These are phyloP conservation scores for Zygotorulaspora chibaensis DNA, from an alignment of 805 yeast genomes.

Conservation along the genomic window DNA sequence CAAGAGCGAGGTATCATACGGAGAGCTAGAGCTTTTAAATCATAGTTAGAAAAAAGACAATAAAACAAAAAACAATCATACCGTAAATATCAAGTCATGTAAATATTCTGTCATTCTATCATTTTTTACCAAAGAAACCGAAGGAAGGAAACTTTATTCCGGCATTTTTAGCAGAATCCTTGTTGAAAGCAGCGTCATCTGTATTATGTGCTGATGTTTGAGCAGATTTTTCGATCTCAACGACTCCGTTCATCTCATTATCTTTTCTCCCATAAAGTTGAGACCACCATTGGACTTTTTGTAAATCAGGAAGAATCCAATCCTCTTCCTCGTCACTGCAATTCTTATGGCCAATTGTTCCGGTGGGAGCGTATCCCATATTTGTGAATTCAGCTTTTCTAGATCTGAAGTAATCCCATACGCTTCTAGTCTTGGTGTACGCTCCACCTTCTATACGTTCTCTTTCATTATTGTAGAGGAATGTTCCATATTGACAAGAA, in stretches of 20 bases:
- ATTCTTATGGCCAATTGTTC: conserved; percentile 28
- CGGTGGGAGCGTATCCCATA: conserved; percentile 35
- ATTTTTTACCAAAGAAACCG: conserved; percentile 24
- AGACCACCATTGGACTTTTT: conserved; percentile 76
- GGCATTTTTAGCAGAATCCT: conserved; percentile 7
- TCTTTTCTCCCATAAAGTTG: conserved; percentile 75
- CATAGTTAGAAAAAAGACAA: too few relatives aligned
- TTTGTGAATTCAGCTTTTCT: conserved; percentile 67
- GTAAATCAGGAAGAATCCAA: conserved; percentile 48
- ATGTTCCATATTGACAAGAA: conserved; percentile 94
- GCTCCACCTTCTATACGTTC: conserved; percentile 50
- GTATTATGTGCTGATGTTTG: neutral
- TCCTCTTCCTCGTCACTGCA: conserved; percentile 27
- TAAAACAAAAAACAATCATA: too few relatives aligned
- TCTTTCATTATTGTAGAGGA: conserved; percentile 67
- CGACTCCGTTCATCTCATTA: conserved; percentile 51
- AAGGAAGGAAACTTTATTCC: conserved; percentile 21
- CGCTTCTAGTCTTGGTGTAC: conserved; percentile 57
- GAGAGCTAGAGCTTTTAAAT: too few relatives aligned
- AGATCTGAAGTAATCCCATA: conserved; percentile 90
- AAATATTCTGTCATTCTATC: neutral
- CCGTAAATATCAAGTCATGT: too few relatives aligned
- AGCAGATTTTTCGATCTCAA: neutral
- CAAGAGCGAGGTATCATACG: too few relatives aligned
- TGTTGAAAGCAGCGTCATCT: conserved; percentile 1